A percentile compares a stretch with the other conserved stretches of the same genome.
Evolutionary conservation across 805 yeast species (phyloP).

Genomic region (Pichia nakasei): DNA sequence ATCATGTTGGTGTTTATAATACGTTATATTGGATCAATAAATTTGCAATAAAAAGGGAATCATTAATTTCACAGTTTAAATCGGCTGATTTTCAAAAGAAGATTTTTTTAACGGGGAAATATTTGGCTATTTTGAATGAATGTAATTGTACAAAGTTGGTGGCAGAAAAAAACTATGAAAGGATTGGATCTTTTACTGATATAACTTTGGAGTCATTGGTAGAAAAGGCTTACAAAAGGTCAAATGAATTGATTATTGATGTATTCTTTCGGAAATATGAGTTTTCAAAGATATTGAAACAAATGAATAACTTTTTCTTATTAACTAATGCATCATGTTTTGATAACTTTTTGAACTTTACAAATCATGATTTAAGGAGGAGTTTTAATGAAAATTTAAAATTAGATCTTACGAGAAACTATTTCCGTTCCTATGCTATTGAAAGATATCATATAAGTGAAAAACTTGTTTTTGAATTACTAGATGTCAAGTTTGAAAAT

Average conservation of each 20-base stretch:
- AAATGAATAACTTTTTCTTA: slow-evolving; percentile 51
- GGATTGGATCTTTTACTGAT: slow-evolving; percentile 23
- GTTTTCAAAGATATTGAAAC: slow-evolving; percentile 36
- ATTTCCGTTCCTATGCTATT: slow-evolving; percentile 11
- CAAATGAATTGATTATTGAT: slow-evolving; percentile 52
- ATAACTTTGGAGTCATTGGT: slow-evolving; percentile 41
- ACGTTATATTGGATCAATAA: slow-evolving; percentile 70
- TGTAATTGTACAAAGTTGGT: slow-evolving; percentile 15
- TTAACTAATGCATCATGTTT: slow-evolving; percentile 43
- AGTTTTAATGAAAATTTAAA: slow-evolving; percentile 18
- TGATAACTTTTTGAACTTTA: slow-evolving; percentile 41
- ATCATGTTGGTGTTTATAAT: slow-evolving; percentile 14
- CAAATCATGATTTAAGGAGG: slow-evolving; percentile 45
- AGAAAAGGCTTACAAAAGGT: slow-evolving; percentile 52
- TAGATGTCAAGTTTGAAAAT: slow-evolving; percentile 10
- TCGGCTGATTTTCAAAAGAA: slow-evolving; percentile 47
- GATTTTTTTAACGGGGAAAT: slow-evolving; percentile 76
- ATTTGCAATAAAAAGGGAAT: slow-evolving; percentile 66
- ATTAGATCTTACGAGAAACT: slow-evolving; percentile 27
- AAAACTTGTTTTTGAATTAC: neutral
- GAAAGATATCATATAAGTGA: slow-evolving; percentile 5
- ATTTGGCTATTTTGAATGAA: slow-evolving; percentile 59
- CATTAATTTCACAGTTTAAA: slow-evolving; percentile 58
- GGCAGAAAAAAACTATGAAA: neutral
- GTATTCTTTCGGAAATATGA: slow-evolving; percentile 55